Percentiles rank a stretch among this genome's conserved stretches.
phyloP scores from a whole-genome alignment of 768 basidiomycete genomes.

The Pisolithus albus region DNA sequence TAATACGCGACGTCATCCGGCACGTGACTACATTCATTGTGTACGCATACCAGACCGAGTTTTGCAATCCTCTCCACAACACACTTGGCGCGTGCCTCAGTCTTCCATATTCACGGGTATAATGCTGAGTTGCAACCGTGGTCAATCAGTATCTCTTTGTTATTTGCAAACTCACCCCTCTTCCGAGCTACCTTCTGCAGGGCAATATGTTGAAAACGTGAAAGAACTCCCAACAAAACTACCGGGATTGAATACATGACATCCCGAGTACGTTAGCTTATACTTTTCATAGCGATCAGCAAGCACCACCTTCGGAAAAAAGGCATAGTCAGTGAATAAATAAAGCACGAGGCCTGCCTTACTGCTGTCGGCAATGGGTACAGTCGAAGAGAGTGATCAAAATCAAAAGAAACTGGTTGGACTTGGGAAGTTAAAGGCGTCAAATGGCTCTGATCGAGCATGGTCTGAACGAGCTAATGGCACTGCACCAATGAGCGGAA shows the following conservation, averaged over 20 bases:
- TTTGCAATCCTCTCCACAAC: too few relatives aligned
- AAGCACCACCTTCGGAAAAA: constrained; percentile 60
- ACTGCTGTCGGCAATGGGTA: constrained; percentile 94
- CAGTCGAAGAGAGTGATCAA: constrained; percentile 84
- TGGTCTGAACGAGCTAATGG: constrained; percentile 84
- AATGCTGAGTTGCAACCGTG: constrained; percentile 1
- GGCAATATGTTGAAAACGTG: constrained; percentile 87
- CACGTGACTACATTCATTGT: too few relatives aligned
- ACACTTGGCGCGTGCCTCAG: not conserved
- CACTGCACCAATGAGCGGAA: not conserved
- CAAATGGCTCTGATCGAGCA: constrained; percentile 94
- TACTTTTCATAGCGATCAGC: constrained; percentile 97
- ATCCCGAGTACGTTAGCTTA: constrained; percentile 94
- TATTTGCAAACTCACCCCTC: constrained; percentile 51
- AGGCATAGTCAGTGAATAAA: constrained; percentile 6
- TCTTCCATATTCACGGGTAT: constrained; percentile 6
- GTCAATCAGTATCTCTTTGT: not conserved
- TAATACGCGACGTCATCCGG: not conserved
- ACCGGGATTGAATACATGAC: constrained; percentile 98
- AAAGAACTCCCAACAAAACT: constrained; percentile 80
- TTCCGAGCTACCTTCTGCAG: constrained; percentile 77
- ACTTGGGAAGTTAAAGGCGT: constrained; percentile 77
- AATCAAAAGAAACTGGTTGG: constrained; percentile 83
- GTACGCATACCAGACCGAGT: too few relatives aligned
- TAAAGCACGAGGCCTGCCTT: constrained; percentile 22